These are phyloP conservation scores for Mortierella sp. DNA, from an alignment of 371 early-diverging fungal species.

Conservation along the genomic window DNA sequence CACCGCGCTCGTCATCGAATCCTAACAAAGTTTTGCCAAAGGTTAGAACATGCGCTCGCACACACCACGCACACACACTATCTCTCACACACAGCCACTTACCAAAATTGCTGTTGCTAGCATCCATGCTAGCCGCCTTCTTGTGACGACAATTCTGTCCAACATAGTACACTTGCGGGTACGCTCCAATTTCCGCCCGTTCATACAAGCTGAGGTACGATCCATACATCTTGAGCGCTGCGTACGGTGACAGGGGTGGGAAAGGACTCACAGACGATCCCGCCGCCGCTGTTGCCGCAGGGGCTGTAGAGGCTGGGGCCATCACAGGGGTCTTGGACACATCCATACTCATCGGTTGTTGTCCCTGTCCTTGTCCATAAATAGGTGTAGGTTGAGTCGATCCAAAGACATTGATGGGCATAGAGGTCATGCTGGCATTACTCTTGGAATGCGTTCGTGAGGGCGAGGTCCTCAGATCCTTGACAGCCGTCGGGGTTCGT, in stretches of 20 bases:
- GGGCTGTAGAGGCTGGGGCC: conserved; percentile 11
- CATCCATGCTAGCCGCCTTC: conserved; percentile 59
- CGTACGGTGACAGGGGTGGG: conserved; percentile 47
- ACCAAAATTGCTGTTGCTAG: conserved; percentile 67
- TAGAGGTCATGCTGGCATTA: conserved; percentile 11
- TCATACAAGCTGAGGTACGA: conserved; percentile 80
- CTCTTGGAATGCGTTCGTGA: conserved; percentile 18
- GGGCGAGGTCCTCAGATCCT: conserved; percentile 37
- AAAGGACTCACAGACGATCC: conserved; percentile 21
- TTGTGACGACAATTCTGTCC: conserved; percentile 77
- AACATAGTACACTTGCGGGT: conserved; percentile 84
- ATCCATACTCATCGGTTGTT: background rate
- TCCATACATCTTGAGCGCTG: conserved; percentile 70
- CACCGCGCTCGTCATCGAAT: conserved; percentile 95
- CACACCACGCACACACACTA: background rate
- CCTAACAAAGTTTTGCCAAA: conserved; percentile 53
- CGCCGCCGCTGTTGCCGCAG: too few species aligned
- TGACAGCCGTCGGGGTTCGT: conserved; percentile 46
- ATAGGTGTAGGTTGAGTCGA: conserved; percentile 33
- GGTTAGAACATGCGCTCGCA: background rate
- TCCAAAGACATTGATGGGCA: conserved; percentile 26
- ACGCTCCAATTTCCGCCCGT: conserved; percentile 84
- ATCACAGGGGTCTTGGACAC: background rate
- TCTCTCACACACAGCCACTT: background rate
- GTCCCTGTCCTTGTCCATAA: conserved; percentile 36